Conservation (phyloP, 2,329 filamentous ascomycete species). For the Colletotrichum sp. region DNA sequence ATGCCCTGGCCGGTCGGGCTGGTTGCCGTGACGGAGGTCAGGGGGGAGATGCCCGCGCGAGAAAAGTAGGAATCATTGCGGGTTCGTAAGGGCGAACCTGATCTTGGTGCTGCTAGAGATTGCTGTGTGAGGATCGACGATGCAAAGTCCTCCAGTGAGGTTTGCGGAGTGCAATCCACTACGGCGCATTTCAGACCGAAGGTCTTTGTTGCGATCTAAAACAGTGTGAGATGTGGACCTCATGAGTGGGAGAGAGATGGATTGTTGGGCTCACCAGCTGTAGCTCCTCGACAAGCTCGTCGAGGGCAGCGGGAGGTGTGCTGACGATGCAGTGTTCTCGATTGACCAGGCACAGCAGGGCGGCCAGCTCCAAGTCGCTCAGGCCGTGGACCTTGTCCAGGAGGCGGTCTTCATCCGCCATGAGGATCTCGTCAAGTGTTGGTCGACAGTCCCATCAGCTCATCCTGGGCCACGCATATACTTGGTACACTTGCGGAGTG, state of each 20-base stretch:
- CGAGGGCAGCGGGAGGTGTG: constrained; percentile 65
- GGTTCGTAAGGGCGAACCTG: constrained; percentile 27
- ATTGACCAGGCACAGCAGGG: constrained; percentile 80
- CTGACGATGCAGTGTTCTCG: constrained; percentile 90
- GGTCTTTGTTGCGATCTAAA: constrained; percentile 67
- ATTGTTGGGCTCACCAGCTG: constrained; percentile 58
- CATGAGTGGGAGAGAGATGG: background rate
- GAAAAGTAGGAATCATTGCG: constrained; percentile 24
- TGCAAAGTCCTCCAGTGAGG: constrained; percentile 82
- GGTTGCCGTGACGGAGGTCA: constrained; percentile 28
- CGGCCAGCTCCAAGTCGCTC: constrained; percentile 86
- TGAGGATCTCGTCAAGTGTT: constrained; percentile 36
- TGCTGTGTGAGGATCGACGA: constrained; percentile 65
- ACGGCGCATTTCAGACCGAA: constrained; percentile 76
- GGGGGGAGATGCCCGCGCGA: constrained; percentile 30
- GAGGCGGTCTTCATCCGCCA: constrained; percentile 65
- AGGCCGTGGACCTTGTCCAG: constrained; percentile 76
- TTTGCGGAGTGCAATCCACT: constrained; percentile 74
- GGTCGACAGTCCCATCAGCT: constrained; percentile 9
- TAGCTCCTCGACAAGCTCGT: constrained; percentile 76
- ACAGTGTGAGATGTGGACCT: background rate
- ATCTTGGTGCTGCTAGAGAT: constrained; percentile 29
- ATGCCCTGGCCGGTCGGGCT: constrained; percentile 14
- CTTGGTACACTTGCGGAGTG: background rate
- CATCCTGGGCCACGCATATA: constrained; percentile 4